Evolutionary conservation across 257 asterid genomes (phyloP).

Genomic region (Gentiana macrophylla): DNA sequence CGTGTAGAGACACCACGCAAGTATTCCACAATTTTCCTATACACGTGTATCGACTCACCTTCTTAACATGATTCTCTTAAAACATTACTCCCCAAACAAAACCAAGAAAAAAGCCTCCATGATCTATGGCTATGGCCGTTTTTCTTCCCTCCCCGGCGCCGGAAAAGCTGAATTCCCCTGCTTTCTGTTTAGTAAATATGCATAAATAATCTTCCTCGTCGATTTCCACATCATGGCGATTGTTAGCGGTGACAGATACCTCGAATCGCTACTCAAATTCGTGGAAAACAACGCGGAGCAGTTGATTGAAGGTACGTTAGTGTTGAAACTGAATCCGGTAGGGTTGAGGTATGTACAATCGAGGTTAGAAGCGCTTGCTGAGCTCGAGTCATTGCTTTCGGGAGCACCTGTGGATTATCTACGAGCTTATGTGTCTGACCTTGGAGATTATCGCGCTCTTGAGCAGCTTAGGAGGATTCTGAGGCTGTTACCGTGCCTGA

Average conservation of each 20-base stretch:
- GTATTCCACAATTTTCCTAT: too few relatives aligned
- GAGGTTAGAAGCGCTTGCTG: slow-evolving; percentile 71
- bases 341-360: slow-evolving; percentile 88
- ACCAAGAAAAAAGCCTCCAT: too few relatives aligned
- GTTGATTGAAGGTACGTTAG: slow-evolving; percentile 70
- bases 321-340: slow-evolving; percentile 76
- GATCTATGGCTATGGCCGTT: slow-evolving; percentile 2
- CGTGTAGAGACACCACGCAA: too few relatives aligned
- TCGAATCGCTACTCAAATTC: slow-evolving; percentile 80
- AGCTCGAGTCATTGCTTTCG: slow-evolving; percentile 67
- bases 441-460: slow-evolving; percentile 95
- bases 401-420: slow-evolving; percentile 97
- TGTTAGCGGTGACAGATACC: slow-evolving; percentile 75
- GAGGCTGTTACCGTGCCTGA: slow-evolving; percentile 58
- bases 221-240: slow-evolving; percentile 36
- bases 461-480: slow-evolving; percentile 88
- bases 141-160: slow-evolving; percentile 8
- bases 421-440: slow-evolving; percentile 92
- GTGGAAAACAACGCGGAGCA: slow-evolving; percentile 66
- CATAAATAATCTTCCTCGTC: neutral
- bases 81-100: too few relatives aligned
- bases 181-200: neutral
- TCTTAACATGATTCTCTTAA: too few relatives aligned
- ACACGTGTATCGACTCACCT: too few relatives aligned
- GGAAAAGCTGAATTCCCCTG: neutral